Evolutionary conservation across 805 yeast genomes (phyloP).

Genomic region (Middelhovenomyces tepae): DNA sequence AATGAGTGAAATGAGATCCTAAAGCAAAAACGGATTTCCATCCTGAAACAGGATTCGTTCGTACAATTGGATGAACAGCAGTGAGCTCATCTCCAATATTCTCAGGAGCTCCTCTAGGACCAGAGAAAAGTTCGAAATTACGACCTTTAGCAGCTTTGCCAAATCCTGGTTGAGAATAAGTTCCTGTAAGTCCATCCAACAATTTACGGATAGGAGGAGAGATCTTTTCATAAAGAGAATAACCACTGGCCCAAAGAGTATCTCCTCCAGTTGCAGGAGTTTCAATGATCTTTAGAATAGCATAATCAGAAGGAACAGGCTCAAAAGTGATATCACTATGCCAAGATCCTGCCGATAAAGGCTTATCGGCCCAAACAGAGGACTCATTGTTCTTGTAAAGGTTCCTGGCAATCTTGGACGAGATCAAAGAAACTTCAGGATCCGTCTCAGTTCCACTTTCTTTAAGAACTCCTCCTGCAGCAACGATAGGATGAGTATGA

Average conservation of each 20-base stretch:
- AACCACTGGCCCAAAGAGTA: slow-evolving; percentile 46
- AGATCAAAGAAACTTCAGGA: slow-evolving; percentile 23
- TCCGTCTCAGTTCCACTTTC: slow-evolving; percentile 21
- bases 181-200: slow-evolving; percentile 48
- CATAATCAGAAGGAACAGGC: slow-evolving; percentile 62
- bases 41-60: slow-evolving; percentile 60
- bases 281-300: slow-evolving; percentile 57
- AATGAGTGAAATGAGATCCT: slow-evolving; percentile 53
- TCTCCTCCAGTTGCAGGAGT: slow-evolving; percentile 49
- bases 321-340: slow-evolving; percentile 75
- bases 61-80: slow-evolving; percentile 42
- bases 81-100: slow-evolving; percentile 38
- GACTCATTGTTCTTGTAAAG: slow-evolving; percentile 12
- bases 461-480: slow-evolving; percentile 16
- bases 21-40: slow-evolving; percentile 49
- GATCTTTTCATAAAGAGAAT: slow-evolving; percentile 45
- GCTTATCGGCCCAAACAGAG: too few species aligned
- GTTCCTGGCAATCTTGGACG: slow-evolving; percentile 15
- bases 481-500: slow-evolving; percentile 25
- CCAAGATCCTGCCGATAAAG: slow-evolving; percentile 39
- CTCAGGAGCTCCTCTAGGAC: slow-evolving; percentile 30
- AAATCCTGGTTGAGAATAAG: slow-evolving; percentile 45
- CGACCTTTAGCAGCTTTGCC: slow-evolving; percentile 22
- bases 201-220: slow-evolving; percentile 40
- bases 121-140: slow-evolving; percentile 40